Conservation (phyloP, 139 green algal species). For the Chlamydomonas incerta region DNA sequence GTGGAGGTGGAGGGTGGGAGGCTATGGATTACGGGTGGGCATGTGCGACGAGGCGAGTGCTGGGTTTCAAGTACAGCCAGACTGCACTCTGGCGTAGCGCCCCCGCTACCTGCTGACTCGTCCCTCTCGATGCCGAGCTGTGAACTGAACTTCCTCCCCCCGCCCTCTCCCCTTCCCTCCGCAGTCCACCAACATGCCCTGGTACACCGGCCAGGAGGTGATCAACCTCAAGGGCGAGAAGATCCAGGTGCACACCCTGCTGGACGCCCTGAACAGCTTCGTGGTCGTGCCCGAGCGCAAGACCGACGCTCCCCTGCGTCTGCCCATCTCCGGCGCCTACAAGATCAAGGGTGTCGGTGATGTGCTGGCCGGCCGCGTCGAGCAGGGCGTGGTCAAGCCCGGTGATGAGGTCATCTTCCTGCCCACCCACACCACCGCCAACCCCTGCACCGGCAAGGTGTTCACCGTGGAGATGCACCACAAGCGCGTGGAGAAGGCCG, state of each 20-base stretch:
- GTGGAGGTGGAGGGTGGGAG: no score
- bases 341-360: constrained; percentile 99
- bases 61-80: no score
- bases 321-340: constrained; percentile 96
- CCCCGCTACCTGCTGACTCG: no score
- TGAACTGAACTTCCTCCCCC: no score
- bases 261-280: constrained; percentile 93
- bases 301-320: constrained; percentile 84
- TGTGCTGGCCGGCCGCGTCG: constrained; percentile 97
- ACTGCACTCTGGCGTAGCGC: no score
- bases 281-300: constrained; percentile 87
- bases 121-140: no score
- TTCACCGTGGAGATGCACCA: constrained; percentile 99
- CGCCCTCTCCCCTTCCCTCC: neutral
- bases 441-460: constrained; percentile 94
- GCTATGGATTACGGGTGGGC: no score
- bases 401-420: constrained; percentile 91
- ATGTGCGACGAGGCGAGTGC: no score
- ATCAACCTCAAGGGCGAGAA: constrained; percentile 64
- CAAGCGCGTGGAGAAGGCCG: constrained; percentile 93
- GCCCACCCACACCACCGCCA: constrained; percentile 89
- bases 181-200: constrained; percentile 91
- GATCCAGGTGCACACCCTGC: constrained; percentile 81
- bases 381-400: constrained; percentile 97
- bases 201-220: constrained; percentile 92